Evolutionary conservation across 495 filamentous ascomycete genomes (phyloP), one percentile per base, ranked within the genome.

Genomic region (Paragyromitra xinjiangensis): DNA sequence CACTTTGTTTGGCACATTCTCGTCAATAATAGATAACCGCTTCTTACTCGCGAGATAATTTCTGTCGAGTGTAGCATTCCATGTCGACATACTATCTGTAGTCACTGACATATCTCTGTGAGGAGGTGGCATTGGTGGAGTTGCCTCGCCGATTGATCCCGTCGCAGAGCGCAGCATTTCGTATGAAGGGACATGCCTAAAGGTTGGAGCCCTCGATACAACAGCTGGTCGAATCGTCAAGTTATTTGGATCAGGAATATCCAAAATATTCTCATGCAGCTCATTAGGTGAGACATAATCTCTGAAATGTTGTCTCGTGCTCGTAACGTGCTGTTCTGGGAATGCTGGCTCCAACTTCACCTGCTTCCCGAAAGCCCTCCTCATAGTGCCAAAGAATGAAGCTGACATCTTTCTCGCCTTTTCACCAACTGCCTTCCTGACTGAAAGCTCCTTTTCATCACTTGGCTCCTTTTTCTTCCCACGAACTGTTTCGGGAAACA

Each of bases 351-450:
- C 77, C 24, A 73, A 63, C 65, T 79, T 79, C 14, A 71, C 77
- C n/a, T 71, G 75, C 37, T 59, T 81, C 26, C 80, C 80, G 6
- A 82, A 78, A 8, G 78, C 76, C 9, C 68, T 78, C 22, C 66
- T 81, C 70, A 82, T 73, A 12, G 80, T 82, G 3, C 80, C 75
- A 73, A 82, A 82, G 51, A 81, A 79, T 19, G 78, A 80, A 19
- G 78, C 77, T 6, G 79, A 75, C 42, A 82, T 72, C 51, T 81
- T 81, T 22, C 76, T 79, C 26, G 80, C 80, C 64, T 78, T 82
- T 55, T 79, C 71, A 16, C 77, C 61, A 37, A 79, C 68, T 22
- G 42, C 75, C 50, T 79, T 79, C 45, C 77, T 65, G 22, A 79
- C 50, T 0, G 74, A 79, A 55, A 72, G 34, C 24, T 65, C 62